These are phyloP conservation scores for Rhodamnia rubescens DNA, from an alignment of 345 rosid species.

Conservation along the genomic window DNA sequence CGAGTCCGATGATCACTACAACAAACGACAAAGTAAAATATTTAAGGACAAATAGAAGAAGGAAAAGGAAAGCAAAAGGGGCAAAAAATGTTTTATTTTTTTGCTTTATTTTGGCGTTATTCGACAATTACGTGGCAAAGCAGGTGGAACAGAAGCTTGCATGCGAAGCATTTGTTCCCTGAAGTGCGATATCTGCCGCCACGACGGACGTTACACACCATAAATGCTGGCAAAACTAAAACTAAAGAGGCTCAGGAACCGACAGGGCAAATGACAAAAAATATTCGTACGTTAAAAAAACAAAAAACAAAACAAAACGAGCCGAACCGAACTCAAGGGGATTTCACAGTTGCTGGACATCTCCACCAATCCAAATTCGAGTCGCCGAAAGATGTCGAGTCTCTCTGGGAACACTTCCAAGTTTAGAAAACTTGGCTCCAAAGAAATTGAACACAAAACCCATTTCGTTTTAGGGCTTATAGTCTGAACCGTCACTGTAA, in stretches of 20 bases:
- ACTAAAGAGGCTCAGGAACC: neutral
- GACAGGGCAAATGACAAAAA: neutral
- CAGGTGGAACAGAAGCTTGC: neutral
- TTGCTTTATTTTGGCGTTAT: neutral
- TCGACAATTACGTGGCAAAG: neutral
- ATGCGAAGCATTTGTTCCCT: neutral
- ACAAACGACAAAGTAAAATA: neutral
- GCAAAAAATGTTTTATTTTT: too few species aligned
- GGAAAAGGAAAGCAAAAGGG: neutral
- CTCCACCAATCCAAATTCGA: neutral
- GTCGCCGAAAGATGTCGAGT: neutral
- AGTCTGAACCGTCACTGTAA: neutral
- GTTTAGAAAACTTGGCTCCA: neutral
- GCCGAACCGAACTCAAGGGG: neutral
- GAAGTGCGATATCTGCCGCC: neutral
- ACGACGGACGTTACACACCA: neutral
- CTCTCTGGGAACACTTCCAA: neutral
- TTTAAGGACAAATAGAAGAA: neutral
- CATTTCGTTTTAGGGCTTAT: neutral
- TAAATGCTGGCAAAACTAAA: neutral
- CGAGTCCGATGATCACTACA: neutral
- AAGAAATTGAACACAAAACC: neutral
- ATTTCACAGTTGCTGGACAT: neutral
- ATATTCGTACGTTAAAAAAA: neutral
- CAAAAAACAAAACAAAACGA: neutral